phyloP scores from a whole-genome alignment of 371 early-diverging fungal species.

The Synchytrium microbalum region DNA sequence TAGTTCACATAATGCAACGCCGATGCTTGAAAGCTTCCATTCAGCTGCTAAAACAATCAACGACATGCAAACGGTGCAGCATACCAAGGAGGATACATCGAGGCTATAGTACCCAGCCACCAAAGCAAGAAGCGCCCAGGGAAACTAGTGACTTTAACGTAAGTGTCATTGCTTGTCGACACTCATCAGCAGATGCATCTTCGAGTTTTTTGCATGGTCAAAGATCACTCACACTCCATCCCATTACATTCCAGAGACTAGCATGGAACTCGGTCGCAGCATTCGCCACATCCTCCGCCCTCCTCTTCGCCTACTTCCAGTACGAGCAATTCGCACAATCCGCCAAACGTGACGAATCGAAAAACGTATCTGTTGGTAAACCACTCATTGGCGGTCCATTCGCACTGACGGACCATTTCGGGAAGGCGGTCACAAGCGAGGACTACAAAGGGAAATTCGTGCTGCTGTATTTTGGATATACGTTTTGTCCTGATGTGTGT shows the following conservation, averaged over 20 bases:
- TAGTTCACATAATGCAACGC: no score
- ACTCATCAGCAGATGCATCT: neutral
- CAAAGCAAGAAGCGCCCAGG: neutral
- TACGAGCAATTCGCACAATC: conserved; percentile 24
- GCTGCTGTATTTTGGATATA: conserved; percentile 96
- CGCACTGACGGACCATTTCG: conserved; percentile 70
- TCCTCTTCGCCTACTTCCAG: conserved; percentile 25
- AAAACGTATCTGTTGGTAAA: conserved; percentile 28
- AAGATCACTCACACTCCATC: no score
- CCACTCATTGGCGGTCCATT: conserved; percentile 94
- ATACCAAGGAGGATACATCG: no score
- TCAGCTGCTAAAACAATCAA: no score
- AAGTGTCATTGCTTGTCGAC: neutral
- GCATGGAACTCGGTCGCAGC: conserved; percentile 1
- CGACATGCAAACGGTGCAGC: no score
- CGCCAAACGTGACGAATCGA: conserved; percentile 12
- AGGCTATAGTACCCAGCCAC: no score
- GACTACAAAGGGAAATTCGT: conserved; percentile 72
- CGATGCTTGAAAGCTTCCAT: no score
- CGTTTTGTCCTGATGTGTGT: conserved; percentile 97
- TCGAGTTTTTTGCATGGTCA: no score
- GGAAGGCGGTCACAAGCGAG: conserved; percentile 53
- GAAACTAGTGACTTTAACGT: neutral
- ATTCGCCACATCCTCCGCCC: neutral
- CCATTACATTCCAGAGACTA: neutral